Base-by-base conservation (phyloP, 495 filamentous ascomycete genomes). In the Hyaloscypha hepaticicola region DNA sequence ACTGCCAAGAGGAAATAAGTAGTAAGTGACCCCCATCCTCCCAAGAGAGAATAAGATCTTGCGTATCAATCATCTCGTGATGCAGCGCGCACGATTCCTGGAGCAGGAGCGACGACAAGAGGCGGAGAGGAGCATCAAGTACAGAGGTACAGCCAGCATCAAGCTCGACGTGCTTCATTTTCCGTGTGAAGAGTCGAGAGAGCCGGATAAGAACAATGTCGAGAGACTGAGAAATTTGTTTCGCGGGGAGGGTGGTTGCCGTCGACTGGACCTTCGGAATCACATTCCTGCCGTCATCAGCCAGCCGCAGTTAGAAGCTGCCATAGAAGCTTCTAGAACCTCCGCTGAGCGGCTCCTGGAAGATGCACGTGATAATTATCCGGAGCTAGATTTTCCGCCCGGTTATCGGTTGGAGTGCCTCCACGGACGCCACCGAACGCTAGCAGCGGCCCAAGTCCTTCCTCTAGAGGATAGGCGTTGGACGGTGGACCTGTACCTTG, bases 341-440 rank as follows among this genome's bases (percentile, higher is more conserved):
- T 33, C 31, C 31, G 31, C 31, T 33, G 11, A 4, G 31, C 31
- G 31, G 31, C 31, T 33, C 31, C 11, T 33, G 11, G 31, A 33
- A 11, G 31, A 33, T 33, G 31, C 31, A 33, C 31, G 31, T 33
- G 31, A 33, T 33, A 33, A 11, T 33, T 11, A 33, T 33, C 31
- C 31, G 31, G 52, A 63, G 45, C 59, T 66, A 45, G 52, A 28
- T 26, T 69, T 67, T 66, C 64, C 64, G 38, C 4, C 58, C 28
- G 66, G 67, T 58, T 55, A 61, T 38, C 51, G 25, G 12, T 25
- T 55, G 6, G 25, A 3, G 53, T 75, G 67, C 31, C 74, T 79
- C 24, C 72, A 79, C 57, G 72, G 76, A 28, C 73, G 71, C 62
- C 71, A 78, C 65, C 61, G 76, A 6, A 55, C 78, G 16, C 62